Base-by-base conservation (phyloP, 768 basidiomycete species). In the Russula virescens region DNA sequence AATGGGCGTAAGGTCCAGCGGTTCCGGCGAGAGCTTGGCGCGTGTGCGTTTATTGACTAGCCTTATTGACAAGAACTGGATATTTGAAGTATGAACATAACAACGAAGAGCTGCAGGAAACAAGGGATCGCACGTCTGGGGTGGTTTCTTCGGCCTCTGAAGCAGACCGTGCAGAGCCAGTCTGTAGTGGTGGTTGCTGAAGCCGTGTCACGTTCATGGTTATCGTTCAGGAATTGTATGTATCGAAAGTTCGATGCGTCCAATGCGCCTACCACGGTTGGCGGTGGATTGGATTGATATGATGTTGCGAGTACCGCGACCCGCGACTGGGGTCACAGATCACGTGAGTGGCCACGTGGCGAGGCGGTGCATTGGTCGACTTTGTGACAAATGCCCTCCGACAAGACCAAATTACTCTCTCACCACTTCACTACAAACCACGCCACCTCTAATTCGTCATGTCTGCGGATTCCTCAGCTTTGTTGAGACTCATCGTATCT, bases 1-100 rank as follows among this genome's bases (percentile, higher is more conserved):
- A 47, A 78, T 66, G 0, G 72, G 54, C 19, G 80, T 68, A 23
- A 80, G 73, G 65, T 78, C 74, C 31, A 86, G 72, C 1, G 79
- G 75, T 19, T 79, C 69, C 1, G 79, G 74, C 16, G 89, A 91
- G 9, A 92, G 71, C 53, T 79, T 77, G 47, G 88, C 76, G 65
- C 90, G 86, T 40, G 82, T 75, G 54, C 84, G 82, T 70, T 88
- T 91, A 68, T 82, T 81, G 25, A 83, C 61, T 11, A 78, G 73
- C 35, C 60, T 59, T 19, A 78, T 69, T 4, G 73, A 71, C 28
- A 78, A 70, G 60, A 78, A 78, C 78, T 79, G 59, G 14, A 58
- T 31, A 19, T 4, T 31, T 9, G n/a, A 25, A 25, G 18, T n/a
- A 4, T 49, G 11, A 58, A 21, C 21, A 38, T 28, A 26, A 55